Percentiles rank a stretch among this genome's conserved stretches.
Evolutionary conservation across 257 asterid species (phyloP).

Genomic region (Knoxia roxburghii): DNA sequence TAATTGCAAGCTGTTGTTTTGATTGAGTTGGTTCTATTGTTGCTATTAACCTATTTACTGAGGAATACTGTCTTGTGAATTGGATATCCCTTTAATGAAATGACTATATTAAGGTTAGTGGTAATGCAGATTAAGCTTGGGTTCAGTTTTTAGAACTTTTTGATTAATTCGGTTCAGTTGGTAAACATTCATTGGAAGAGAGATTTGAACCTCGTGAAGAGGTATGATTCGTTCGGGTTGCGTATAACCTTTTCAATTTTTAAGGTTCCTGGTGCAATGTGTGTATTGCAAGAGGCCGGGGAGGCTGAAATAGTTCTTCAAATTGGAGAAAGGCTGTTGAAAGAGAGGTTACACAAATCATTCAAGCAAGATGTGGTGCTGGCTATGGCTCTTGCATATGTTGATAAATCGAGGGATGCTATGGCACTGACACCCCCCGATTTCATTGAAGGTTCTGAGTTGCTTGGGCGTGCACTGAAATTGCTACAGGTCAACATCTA

Average conservation of each 20-base stretch:
- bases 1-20: neutral
- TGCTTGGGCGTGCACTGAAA: slow-evolving; percentile 87
- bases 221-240: neutral
- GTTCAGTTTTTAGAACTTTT: too few relatives aligned
- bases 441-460: slow-evolving; percentile 76
- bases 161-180: too few relatives aligned
- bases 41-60: neutral
- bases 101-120: too few relatives aligned
- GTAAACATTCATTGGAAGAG: too few relatives aligned
- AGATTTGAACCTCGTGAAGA: too few relatives aligned
- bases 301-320: slow-evolving; percentile 82
- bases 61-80: neutral
- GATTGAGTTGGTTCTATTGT: neutral
- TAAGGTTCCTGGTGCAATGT: slow-evolving; percentile 89
- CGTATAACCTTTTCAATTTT: neutral
- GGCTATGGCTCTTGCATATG: slow-evolving; percentile 90
- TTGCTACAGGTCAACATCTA: slow-evolving; percentile 64
- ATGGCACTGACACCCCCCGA: slow-evolving; percentile 87
- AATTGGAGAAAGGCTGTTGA: slow-evolving; percentile 78
- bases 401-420: slow-evolving; percentile 88
- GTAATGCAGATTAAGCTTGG: too few relatives aligned
- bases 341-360: slow-evolving; percentile 82
- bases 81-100: too few relatives aligned
- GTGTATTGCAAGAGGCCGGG: slow-evolving; percentile 93
- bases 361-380: slow-evolving; percentile 91